A percentile compares a stretch with the other conserved stretches of the same genome.
Conservation (phyloP, 2,329 filamentous ascomycete species). For the Colletotrichum scovillei region DNA sequence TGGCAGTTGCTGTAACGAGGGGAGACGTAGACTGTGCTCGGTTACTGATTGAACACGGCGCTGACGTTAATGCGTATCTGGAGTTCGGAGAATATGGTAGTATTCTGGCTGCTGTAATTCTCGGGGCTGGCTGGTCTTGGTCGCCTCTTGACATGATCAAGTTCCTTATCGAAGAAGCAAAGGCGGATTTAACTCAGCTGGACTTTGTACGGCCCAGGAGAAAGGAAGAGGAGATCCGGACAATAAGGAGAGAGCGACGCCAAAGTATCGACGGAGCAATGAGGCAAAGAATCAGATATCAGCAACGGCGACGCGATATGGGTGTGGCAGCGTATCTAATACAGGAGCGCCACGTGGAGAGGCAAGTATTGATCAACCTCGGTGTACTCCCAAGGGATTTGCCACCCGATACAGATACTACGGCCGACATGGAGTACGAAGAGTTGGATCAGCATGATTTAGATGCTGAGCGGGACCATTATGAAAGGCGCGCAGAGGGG, state of each 20-base stretch:
- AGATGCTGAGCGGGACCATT: too few species aligned
- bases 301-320: background rate
- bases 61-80: background rate
- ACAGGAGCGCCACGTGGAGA: background rate
- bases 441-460: background rate
- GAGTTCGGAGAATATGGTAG: background rate
- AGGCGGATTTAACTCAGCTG: background rate
- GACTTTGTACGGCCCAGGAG: background rate
- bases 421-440: background rate
- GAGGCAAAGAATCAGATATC: background rate
- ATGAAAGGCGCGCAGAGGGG: too few species aligned
- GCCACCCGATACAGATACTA: background rate
- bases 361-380: background rate
- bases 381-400: background rate
- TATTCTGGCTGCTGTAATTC: background rate
- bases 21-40: background rate
- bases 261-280: background rate
- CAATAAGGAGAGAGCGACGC: fast-evolving
- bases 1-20: background rate
- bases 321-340: background rate
- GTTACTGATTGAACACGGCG: background rate
- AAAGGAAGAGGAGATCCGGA: background rate
- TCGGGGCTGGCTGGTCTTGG: background rate
- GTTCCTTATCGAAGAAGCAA: background rate
- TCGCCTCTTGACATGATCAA: background rate